phyloP scores from a whole-genome alignment of 306 rosid genomes.

The Prunus armeniaca region DNA sequence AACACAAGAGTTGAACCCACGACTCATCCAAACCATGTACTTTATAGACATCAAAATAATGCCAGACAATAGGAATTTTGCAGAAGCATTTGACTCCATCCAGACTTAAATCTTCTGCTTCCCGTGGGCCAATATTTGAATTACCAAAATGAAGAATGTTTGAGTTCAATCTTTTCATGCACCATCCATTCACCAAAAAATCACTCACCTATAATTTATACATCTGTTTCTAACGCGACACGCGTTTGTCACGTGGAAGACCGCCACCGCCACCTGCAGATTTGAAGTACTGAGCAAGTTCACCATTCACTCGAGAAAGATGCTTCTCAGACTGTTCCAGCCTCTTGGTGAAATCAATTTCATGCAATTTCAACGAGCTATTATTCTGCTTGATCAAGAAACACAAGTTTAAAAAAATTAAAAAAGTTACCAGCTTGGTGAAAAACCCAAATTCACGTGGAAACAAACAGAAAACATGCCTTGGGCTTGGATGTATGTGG shows the following conservation, averaged over 20 bases:
- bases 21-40: background rate
- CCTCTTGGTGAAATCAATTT: constrained; percentile 49
- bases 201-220: constrained; percentile 10
- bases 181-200: constrained; percentile 14
- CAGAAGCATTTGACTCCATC: background rate
- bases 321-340: constrained; percentile 55
- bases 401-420: background rate
- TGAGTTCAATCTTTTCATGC: background rate
- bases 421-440: background rate
- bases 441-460: background rate
- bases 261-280: constrained; percentile 38
- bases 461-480: constrained; percentile 33
- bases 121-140: background rate
- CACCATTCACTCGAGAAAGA: constrained; percentile 59
- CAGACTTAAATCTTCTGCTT: constrained; percentile 13
- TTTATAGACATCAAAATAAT: background rate
- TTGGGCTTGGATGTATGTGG: constrained; percentile 41
- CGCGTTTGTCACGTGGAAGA: constrained; percentile 34
- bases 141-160: background rate
- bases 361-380: constrained; percentile 31
- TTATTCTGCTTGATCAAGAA: constrained; percentile 39
- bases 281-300: constrained; percentile 46
- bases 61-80: background rate
- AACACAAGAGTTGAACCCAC: background rate
- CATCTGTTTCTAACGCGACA: constrained; percentile 13